Base-by-base conservation (phyloP, 1,284 basidiomycete species). In the Kwoniella shivajii region DNA sequence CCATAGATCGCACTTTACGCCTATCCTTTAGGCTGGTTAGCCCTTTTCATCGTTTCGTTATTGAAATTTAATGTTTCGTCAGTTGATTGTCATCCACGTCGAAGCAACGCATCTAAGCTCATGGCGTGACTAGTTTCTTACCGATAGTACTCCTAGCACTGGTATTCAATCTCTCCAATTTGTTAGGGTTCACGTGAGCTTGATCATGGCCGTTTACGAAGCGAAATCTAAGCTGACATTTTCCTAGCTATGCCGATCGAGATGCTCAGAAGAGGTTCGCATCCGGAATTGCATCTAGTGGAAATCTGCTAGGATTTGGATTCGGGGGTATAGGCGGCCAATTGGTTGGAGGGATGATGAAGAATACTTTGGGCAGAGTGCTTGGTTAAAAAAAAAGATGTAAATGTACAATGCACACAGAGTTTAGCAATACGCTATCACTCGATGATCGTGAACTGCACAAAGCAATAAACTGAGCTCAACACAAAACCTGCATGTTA, bases 91-190 rank as follows among this genome's bases (percentile, higher is more conserved):
- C 13, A 33, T 13, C 29, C 6, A 45, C 6, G 29, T 31, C 20
- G 5, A 29, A 6, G 0, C 10, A 3, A 31, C 22, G 27, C n/a
- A 50, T 54, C 53, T 20, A 54, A 75, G 88, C 6, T 48, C 20
- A 37, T 37, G 16, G 6, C 11, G 6, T 46, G 10, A 18, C 4
- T 39, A 50, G 48, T 10, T 92, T 90, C 75, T 81, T 93, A 56
- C 92, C 92, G 14, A 93, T 94, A 64, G 89, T 94, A 50, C 75
- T 87, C 44, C 85, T 95, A 37, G 92, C 92, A 4, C 82, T 94
- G 50, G 88, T 94, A 34, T 94, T 95, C 83, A 94, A 94, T 76
- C 72, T 92, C 53, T 92, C 90, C 31, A 96, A 96, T 67, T 88
- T 87, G 22, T 81, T 96, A 56, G 93, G 92, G 7, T 95, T 94